Percentiles rank a stretch among this genome's conserved stretches.
phyloP scores from a whole-genome alignment of 257 asterid genomes.

The Fraxinus pennsylvanica region DNA sequence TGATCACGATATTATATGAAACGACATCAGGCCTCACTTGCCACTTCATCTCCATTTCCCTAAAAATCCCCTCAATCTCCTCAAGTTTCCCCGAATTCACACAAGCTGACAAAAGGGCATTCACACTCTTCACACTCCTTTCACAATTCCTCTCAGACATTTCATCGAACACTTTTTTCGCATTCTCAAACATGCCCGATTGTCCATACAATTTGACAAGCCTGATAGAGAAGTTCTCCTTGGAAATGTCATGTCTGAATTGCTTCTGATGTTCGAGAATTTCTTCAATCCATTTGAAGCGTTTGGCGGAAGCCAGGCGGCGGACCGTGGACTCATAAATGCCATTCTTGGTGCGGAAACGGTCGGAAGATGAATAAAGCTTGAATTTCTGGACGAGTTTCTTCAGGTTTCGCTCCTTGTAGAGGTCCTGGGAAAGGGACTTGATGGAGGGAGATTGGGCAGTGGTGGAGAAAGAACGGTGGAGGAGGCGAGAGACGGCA shows the following conservation, averaged over 20 bases:
- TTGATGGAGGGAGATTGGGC: constrained; percentile 20
- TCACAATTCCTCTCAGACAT: constrained; percentile 40
- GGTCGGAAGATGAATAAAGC: constrained; percentile 29
- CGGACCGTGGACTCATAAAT: constrained; percentile 41
- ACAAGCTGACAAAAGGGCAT: constrained; percentile 51
- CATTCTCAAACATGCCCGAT: constrained; percentile 40
- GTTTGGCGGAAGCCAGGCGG: constrained; percentile 46
- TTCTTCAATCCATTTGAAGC: constrained; percentile 38
- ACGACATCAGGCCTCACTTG: constrained; percentile 36
- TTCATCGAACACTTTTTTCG: constrained; percentile 50
- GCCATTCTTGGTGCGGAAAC: constrained; percentile 44
- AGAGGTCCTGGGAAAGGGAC: constrained; percentile 27
- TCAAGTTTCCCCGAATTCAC: constrained; percentile 34
- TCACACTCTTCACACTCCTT: constrained; percentile 40
- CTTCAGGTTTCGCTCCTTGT: constrained; percentile 41
- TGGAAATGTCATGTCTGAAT: constrained; percentile 35
- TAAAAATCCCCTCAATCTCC: constrained; percentile 30
- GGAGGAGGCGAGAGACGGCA: constrained; percentile 20
- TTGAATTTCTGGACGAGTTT: constrained; percentile 44
- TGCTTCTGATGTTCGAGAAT: constrained; percentile 48
- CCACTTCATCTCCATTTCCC: constrained; percentile 37
- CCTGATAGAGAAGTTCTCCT: constrained; percentile 41
- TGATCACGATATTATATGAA: constrained; percentile 44
- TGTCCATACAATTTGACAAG: constrained; percentile 41
- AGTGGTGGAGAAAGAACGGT: constrained; percentile 29